phyloP scores from a whole-genome alignment of 192 early-diverging fungal species.

The Spinellus fusiger region DNA sequence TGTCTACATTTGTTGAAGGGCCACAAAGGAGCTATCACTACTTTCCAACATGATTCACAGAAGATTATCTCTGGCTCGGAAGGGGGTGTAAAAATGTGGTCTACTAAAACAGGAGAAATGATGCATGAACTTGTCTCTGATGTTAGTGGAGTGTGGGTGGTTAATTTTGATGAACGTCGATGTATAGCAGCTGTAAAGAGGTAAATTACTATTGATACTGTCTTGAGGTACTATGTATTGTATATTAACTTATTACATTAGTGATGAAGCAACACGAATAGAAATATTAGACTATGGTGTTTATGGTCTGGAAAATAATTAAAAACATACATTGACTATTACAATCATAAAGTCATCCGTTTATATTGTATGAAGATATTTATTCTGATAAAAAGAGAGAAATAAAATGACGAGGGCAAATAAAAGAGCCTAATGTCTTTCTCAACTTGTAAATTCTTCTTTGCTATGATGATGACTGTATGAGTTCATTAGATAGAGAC shows the following conservation, averaged over 20 bases:
- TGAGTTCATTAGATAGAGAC: too few relatives aligned
- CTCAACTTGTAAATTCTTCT: too few relatives aligned
- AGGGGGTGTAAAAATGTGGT: conserved; percentile 93
- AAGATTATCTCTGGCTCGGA: conserved; percentile 96
- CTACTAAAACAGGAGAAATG: conserved; percentile 76
- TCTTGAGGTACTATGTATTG: not conserved
- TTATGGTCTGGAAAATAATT: conserved; percentile 41
- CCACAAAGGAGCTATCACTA: conserved; percentile 88
- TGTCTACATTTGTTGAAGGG: conserved; percentile 63
- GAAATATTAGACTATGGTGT: conserved; percentile 80
- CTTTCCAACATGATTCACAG: conserved; percentile 92
- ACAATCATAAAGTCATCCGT: too few relatives aligned
- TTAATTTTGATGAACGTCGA: conserved; percentile 82
- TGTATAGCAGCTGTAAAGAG: conserved; percentile 75
- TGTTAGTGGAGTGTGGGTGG: conserved; percentile 88
- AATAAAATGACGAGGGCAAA: too few relatives aligned
- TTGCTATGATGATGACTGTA: too few relatives aligned
- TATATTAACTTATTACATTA: not conserved
- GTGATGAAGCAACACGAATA: conserved; percentile 59
- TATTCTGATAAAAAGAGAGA: too few relatives aligned
- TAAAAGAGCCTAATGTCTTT: too few relatives aligned
- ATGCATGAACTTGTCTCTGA: conserved; percentile 76
- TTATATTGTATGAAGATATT: too few relatives aligned
- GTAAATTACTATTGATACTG: conserved; percentile 3
- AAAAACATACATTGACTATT: too few relatives aligned